Conservation (phyloP, 345 rosid genomes). For the Balakata baccata region DNA sequence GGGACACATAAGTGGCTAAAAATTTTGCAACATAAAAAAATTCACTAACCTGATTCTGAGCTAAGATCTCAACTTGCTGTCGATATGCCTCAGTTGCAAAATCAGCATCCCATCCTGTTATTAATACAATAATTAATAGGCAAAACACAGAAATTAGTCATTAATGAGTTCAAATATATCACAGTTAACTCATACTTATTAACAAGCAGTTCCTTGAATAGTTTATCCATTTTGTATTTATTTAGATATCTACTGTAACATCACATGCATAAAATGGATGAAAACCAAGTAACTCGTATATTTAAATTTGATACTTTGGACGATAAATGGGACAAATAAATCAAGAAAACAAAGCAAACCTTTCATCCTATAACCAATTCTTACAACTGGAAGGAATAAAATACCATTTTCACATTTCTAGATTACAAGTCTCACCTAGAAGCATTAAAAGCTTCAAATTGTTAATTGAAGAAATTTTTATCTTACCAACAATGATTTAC, state of each 20-base stretch:
- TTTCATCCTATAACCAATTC: neutral
- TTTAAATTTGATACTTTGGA: neutral
- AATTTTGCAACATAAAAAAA: neutral
- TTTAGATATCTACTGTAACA: neutral
- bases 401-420: neutral
- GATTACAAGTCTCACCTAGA: neutral
- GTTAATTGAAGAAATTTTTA: neutral
- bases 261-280: neutral
- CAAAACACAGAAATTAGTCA: neutral
- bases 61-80: constrained; percentile 89
- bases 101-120: constrained; percentile 98
- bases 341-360: neutral
- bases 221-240: neutral
- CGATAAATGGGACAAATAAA: neutral
- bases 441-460: neutral
- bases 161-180: constrained; percentile 3
- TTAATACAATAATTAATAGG: neutral
- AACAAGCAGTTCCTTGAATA: neutral
- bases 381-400: neutral
- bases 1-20: neutral
- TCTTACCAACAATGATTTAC: neutral
- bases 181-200: neutral
- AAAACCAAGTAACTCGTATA: neutral
- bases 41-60: constrained; percentile 81
- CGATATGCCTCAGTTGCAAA: constrained; percentile 99